Base-by-base conservation (phyloP, 495 filamentous ascomycete genomes). In the Talaromyces ruber region DNA sequence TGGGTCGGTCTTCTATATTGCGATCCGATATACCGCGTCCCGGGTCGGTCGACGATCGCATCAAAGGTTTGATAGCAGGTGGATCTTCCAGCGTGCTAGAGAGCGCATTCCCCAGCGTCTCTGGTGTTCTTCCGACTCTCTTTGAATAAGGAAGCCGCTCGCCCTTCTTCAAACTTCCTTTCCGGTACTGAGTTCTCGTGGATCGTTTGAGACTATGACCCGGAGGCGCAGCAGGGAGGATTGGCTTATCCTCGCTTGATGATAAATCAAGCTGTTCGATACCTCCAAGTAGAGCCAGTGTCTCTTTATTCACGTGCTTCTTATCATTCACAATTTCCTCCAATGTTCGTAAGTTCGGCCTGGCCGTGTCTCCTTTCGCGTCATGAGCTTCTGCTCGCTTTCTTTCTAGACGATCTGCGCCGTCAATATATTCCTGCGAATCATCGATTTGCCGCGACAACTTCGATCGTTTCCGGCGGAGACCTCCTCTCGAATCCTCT, bases 381-480 rank as follows among this genome's bases (percentile, higher is more conserved):
- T 78, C 74, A 22, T 76, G 70, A 37, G 76, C 76, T 28, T 82
- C 74, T 3, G 91, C 96, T 64, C 84, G 81, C 66, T 92, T 87
- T 64, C 88, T 81, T 64, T 91, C 89, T 45, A 97, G 73, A 64
- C 86, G 81, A 54, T 98, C 94, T 0, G 93, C 91, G 18, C 94
- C 94, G 76, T 99, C 93, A 60, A 84, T 79, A 70, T 94, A 96
- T 45, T 87, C 88, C 4, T 82, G 81, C 4, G 81, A 80, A 63
- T 82, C 88, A 64, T 97, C 89, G 59, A 99, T 89, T 72, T 97
- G 92, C 64, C 86, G 86, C 6, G 93, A 97, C 11, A 99, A 79
- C 92, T 96, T 97, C 0, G 93, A 97, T 71, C 93, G 93, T 74
- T 97, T 97, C 67, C 94, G 85, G 64, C 87, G 81, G 60, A 98